Conservation (phyloP, 2,329 filamentous ascomycete species). For the Escovopsis weberi region DNA sequence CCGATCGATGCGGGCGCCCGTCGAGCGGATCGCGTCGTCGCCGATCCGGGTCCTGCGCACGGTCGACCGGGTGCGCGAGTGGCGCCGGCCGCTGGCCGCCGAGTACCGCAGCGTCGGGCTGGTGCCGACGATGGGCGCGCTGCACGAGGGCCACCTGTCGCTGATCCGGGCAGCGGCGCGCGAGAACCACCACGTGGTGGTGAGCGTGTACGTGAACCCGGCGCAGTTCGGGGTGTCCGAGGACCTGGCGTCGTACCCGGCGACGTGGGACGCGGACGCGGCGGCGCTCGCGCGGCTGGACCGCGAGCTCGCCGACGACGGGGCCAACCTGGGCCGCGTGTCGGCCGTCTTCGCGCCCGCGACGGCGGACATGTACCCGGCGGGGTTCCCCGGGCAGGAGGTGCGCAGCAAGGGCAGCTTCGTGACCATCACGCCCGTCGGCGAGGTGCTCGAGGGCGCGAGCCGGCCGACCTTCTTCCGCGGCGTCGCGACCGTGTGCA, state of each 20-base stretch:
- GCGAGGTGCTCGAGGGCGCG: constrained; percentile 66
- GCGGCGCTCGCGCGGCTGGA: constrained; percentile 53
- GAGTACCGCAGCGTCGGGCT: constrained; percentile 64
- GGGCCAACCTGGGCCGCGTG: constrained; percentile 50
- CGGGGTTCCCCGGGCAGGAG: constrained; percentile 56
- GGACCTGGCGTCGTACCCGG: constrained; percentile 77
- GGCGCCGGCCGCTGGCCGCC: constrained; percentile 50
- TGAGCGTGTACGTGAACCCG: constrained; percentile 91
- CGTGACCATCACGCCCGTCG: constrained; percentile 77
- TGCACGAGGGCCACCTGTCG: constrained; percentile 83
- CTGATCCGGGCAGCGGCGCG: constrained; percentile 71
- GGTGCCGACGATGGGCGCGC: constrained; percentile 93
- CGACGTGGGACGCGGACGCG: constrained; percentile 73
- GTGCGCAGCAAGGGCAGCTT: constrained; percentile 72
- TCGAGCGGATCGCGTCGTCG: constrained; percentile 38
- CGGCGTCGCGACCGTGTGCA: constrained; percentile 90
- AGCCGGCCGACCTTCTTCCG: constrained; percentile 90
- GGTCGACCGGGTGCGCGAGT: constrained; percentile 54
- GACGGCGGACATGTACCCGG: constrained; percentile 77
- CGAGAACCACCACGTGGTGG: constrained; percentile 75
- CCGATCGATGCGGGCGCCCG: neutral
- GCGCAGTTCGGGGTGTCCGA: constrained; percentile 87
- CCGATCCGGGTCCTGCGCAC: constrained; percentile 62
- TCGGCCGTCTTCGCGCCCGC: constrained; percentile 77
- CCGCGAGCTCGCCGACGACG: constrained; percentile 50